phyloP scores from a whole-genome alignment of 176 grass and related monocot genomes.

The Tillandsia fasciculata region DNA sequence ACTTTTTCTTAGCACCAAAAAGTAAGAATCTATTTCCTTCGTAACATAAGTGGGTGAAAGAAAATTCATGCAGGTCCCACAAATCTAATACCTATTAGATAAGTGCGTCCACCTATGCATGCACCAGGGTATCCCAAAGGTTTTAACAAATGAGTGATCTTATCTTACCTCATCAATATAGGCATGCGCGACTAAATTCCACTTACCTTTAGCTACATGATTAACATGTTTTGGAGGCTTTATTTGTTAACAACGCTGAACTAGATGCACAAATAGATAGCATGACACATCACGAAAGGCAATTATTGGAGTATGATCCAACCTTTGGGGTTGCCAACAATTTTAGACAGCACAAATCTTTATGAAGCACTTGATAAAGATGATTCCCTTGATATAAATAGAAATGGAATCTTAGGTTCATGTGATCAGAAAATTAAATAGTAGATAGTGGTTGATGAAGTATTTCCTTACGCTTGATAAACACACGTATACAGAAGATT shows the following conservation, averaged over 20 bases:
- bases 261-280: neutral
- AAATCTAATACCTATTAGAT: neutral
- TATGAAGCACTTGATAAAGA: neutral
- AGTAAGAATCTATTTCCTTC: neutral
- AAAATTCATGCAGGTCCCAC: neutral
- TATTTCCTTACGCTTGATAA: too few species aligned
- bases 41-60: conserved; percentile 3
- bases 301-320: neutral
- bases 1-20: conserved; percentile 1
- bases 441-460: too few species aligned
- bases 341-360: neutral
- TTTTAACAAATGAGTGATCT: neutral
- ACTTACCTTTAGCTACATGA: neutral
- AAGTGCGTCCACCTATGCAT: neutral
- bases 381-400: neutral
- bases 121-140: neutral
- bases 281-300: neutral
- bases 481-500: neutral
- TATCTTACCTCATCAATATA: neutral
- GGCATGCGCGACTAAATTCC: neutral
- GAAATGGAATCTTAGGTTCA: neutral
- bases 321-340: neutral
- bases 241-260: neutral
- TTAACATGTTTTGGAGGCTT: neutral
- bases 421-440: too few species aligned